Evolutionary conservation across 2,329 filamentous ascomycete genomes (phyloP), one percentile per base, ranked within the genome.

Genomic region (Xylaria polymorpha): DNA sequence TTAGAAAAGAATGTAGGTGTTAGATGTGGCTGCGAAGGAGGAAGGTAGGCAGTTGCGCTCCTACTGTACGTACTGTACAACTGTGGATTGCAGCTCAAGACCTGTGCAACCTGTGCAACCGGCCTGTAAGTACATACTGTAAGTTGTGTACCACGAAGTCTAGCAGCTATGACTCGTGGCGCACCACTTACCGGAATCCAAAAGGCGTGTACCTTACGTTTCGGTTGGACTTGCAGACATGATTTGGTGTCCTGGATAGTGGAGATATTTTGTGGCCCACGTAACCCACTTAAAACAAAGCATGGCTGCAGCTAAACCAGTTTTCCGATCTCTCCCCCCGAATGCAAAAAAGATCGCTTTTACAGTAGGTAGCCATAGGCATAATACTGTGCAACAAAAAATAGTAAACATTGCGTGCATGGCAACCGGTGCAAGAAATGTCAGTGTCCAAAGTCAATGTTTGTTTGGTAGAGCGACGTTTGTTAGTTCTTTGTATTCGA

Each of bases 321-420:
- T 61, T 48, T 53, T 53, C 44, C 55, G 62, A 65, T 65, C 63
- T 59, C 37, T 56, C 8, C 10, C 39, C 37, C n/a, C n/a, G n/a
- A 25, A 53, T 46, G 46, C 22, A 8, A 53, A 53, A n/a, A 39
- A 53, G 12, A 53, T n/a, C 9, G 46, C 22, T 10, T 41, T 32
- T 20, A 56, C 53, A 20, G 18, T 37, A 20, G 18, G 32, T n/a
- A n/a, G n/a, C n/a, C n/a, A n/a, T n/a, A n/a, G n/a, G n/a, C n/a
- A n/a, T n/a, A n/a, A n/a, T n/a, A n/a, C n/a, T n/a, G n/a, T 56
- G 20, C 32, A 39, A 22, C 32, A 10, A 15, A 20, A 1, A 10
- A 15, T 9, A 4, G 22, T 29, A 18, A 22, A 29, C 12, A 18
- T 25, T 29, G 15, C 12, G 14, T 48, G 25, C 20, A 25, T 25